A percentile compares a stretch with the other conserved stretches of the same genome.
These are phyloP conservation scores for Tetratostichococcus sp. DNA, from an alignment of 139 green algal species.

Conservation along the genomic window DNA sequence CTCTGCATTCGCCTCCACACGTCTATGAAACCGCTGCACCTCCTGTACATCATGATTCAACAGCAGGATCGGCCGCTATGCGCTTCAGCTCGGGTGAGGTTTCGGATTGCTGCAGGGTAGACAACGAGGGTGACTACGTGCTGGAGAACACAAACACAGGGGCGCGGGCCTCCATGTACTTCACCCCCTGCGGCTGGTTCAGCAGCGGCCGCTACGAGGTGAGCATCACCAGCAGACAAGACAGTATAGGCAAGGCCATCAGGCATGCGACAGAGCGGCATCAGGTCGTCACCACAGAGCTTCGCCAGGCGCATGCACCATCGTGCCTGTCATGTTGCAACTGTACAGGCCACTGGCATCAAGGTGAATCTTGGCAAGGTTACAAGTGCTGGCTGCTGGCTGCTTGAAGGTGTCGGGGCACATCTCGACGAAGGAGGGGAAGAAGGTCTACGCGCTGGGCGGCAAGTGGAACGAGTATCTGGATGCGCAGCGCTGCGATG, in stretches of 20 bases:
- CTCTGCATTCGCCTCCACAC: too few relatives aligned
- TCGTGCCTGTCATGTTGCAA: too few relatives aligned
- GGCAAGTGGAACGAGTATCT: constrained; percentile 84
- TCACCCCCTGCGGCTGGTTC: constrained; percentile 94
- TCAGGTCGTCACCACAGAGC: too few relatives aligned
- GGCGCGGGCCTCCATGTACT: constrained; percentile 69
- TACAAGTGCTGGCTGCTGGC: too few relatives aligned
- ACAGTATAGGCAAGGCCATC: too few relatives aligned
- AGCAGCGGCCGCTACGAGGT: constrained; percentile 70
- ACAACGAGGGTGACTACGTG: constrained; percentile 78
- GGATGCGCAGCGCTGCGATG: constrained; percentile 65
- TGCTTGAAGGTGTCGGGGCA: constrained; percentile 50
- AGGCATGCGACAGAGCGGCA: too few relatives aligned
- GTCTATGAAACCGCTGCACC: too few relatives aligned
- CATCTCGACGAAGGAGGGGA: constrained; percentile 58
- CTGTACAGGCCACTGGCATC: too few relatives aligned
- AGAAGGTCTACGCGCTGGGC: constrained; percentile 56
- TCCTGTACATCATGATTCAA: too few relatives aligned
- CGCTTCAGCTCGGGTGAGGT: neutral
- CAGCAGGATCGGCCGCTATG: neutral
- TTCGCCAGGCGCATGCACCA: too few relatives aligned
- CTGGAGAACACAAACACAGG: constrained; percentile 77
- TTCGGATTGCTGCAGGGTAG: constrained; percentile 37
- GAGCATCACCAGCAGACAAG: neutral
- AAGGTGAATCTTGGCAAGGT: too few relatives aligned